Conservation (phyloP, 1,139 yeast species). For the Lipomyces yarrowii region DNA sequence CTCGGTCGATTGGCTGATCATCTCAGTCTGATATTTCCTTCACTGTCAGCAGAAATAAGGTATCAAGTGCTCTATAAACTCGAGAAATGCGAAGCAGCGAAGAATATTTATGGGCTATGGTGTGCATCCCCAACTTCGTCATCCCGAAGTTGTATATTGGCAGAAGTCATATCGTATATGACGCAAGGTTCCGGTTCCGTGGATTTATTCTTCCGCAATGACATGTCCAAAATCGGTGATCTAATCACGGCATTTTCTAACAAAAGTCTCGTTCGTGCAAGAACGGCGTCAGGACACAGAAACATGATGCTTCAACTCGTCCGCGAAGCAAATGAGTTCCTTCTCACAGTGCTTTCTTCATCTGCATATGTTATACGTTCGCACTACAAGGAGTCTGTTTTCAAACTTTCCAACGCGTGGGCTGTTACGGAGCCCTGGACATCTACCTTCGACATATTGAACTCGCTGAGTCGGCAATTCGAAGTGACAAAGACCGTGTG, state of each 20-base stretch:
- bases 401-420: constrained; percentile 34
- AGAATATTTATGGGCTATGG: constrained; percentile 52
- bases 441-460: constrained; percentile 36
- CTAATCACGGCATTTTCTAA: constrained; percentile 21
- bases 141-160: constrained; percentile 13
- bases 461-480: constrained; percentile 36
- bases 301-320: constrained; percentile 19
- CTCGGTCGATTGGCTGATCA: constrained; percentile 52
- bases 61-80: constrained; percentile 50
- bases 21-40: constrained; percentile 51
- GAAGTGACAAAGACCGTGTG: constrained; percentile 34
- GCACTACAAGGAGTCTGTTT: constrained; percentile 31
- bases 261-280: constrained; percentile 22
- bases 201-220: constrained; percentile 30
- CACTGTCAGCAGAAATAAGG: constrained; percentile 43
- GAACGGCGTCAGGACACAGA: constrained; percentile 13
- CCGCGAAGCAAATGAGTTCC: constrained; percentile 38
- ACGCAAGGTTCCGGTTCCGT: constrained; percentile 3
- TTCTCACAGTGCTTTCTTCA: constrained; percentile 37
- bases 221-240: constrained; percentile 27
- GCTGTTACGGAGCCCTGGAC: constrained; percentile 41
- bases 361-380: constrained; percentile 38
- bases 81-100: constrained; percentile 62
- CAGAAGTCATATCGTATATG: constrained; percentile 19
- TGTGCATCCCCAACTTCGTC: constrained; percentile 32